Base-by-base conservation (phyloP, 2,329 filamentous ascomycete species). In the Apiospora arundinis region DNA sequence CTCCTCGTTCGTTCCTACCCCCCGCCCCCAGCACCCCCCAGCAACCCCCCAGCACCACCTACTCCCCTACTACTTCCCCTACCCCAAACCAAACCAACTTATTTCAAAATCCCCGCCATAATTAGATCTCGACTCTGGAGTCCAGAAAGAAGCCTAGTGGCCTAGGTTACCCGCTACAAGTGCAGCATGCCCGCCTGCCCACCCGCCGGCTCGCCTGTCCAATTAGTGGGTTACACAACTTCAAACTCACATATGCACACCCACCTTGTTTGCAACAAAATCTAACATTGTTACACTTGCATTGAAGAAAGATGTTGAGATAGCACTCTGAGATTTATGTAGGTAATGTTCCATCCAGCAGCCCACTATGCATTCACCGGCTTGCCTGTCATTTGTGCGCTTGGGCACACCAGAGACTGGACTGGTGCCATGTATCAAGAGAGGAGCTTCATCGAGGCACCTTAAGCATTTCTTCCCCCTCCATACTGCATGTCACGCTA, bases 321-420 rank as follows among this genome's bases (percentile, higher is more conserved):
- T 60, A 60, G 28, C 28, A 60, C 52, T 8, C 56, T 21, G 18
- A 40, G 49, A 32, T 14, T 2, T 32, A 40, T n/a, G 12, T 45
- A 14, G n/a, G 56, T 23, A n/a, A 2, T 63, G 56, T 63, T 63
- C 21, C 56, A 63, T 40, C 21, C 56, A 40, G 56, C 21, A 3
- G 18, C n/a, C 21, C 32, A 18, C 18, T 63, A 8, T 63, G 56
- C 56, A 40, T 63, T 40, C 56, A 63, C 56, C 56, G 56, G 56
- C 56, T 63, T 63, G 8, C 3, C 12, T 40, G 56, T n/a, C 9
- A 63, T 63, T 63, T 63, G 56, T 63, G 56, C 56, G 56, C 56
- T 63, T 63, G 40, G 18, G 8, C 21, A 32, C 56, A 63, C 11
- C 28, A 40, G 11, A 14, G 12, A 12, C 12, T 45, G 42, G 37